Percentiles rank a stretch among this genome's conserved stretches.
These are phyloP conservation scores for Neurospora sp. DNA, from an alignment of 495 filamentous ascomycete genomes.

Conservation along the genomic window DNA sequence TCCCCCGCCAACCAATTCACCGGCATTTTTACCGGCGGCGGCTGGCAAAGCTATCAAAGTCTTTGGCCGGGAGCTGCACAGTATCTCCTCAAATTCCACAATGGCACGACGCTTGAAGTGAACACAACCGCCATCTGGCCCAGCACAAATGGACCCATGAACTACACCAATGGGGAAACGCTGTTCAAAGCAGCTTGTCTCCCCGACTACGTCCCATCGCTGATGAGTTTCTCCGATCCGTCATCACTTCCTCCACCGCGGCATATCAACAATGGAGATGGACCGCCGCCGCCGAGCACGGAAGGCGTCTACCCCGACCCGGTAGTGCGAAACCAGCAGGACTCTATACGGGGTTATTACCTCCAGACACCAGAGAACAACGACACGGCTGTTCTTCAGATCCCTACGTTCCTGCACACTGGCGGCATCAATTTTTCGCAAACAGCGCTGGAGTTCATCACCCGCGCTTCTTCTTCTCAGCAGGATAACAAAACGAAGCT, in stretches of 20 bases:
- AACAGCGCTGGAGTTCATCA: neutral
- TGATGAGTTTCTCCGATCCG: neutral
- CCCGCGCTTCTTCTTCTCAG: neutral
- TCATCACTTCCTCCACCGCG: neutral
- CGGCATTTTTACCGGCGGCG: neutral
- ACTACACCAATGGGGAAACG: neutral
- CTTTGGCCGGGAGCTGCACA: neutral
- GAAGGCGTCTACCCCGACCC: neutral
- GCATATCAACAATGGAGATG: neutral
- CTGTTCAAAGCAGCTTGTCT: neutral
- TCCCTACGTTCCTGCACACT: neutral
- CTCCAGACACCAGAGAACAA: neutral
- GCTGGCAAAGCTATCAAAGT: neutral
- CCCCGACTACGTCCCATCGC: neutral
- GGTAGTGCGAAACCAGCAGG: fast-evolving
- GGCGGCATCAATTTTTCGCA: neutral
- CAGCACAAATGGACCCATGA: neutral
- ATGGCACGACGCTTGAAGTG: slow-evolving; percentile 4
- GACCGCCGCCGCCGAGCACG: neutral
- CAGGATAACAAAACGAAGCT: neutral
- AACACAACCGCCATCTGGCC: slow-evolving; percentile 4
- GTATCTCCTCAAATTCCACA: slow-evolving; percentile 1
- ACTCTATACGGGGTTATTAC: neutral
- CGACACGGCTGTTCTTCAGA: neutral
- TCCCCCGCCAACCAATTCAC: neutral